A percentile compares a stretch with the other conserved stretches of the same genome.
phyloP scores from a whole-genome alignment of 768 basidiomycete genomes.

The Trametes coccinea region DNA sequence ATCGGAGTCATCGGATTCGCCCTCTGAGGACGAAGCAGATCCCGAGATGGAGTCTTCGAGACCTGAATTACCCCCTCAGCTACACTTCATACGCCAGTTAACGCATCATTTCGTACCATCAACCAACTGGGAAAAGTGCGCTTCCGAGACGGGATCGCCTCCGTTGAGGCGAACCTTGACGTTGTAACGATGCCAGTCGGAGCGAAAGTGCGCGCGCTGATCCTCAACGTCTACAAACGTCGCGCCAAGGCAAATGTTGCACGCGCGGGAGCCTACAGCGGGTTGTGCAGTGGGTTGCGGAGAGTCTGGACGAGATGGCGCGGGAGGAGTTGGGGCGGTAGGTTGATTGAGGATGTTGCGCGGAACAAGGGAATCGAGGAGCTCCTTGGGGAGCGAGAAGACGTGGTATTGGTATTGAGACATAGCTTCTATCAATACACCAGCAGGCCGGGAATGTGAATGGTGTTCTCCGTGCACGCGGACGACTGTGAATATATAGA shows the following conservation, averaged over 20 bases:
- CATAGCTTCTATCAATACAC: conserved; percentile 13
- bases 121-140: conserved; percentile 73
- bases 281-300: conserved; percentile 33
- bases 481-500: not conserved
- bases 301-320: conserved; percentile 34
- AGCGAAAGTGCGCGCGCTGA: conserved; percentile 84
- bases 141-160: conserved; percentile 61
- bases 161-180: conserved; percentile 78
- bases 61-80: conserved; percentile 37
- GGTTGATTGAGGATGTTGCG: conserved; percentile 55
- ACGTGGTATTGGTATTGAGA: conserved; percentile 63
- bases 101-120: conserved; percentile 57
- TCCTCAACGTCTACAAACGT: conserved; percentile 74
- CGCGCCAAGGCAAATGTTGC: conserved; percentile 71
- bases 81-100: not conserved
- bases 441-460: not conserved
- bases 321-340: conserved; percentile 28
- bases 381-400: conserved; percentile 68
- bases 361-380: conserved; percentile 70
- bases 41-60: conserved; percentile 91
- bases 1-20: conserved; percentile 59
- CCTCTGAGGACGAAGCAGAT: conserved; percentile 73
- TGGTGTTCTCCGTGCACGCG: too few relatives aligned
- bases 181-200: conserved; percentile 99
- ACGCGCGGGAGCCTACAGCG: conserved; percentile 51